Evolutionary conservation across 2,329 filamentous ascomycete species (phyloP), one percentile per base, ranked within the genome.

Genomic region (Ceratocystis smalleyi): DNA sequence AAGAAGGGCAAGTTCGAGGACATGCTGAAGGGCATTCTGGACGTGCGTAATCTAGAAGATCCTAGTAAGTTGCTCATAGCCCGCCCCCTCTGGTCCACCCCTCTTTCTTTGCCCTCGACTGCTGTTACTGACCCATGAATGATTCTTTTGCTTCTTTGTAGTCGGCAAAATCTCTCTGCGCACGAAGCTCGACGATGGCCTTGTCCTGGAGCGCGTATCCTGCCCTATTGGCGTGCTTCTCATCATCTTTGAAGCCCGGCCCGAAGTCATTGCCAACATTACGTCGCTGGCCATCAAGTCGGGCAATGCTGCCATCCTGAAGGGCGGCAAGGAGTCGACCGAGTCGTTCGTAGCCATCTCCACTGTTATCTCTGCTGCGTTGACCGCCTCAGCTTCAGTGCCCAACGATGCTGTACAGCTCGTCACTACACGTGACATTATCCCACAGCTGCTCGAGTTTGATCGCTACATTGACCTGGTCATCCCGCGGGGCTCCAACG

Each of bases 181-280:
- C 68, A 97, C 91, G 55, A 82, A 86, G 65, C 81, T 99, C 10
- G 94, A 97, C 73, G 88, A 96, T 69, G 87, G 86, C 63, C 81
- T 99, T 63, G 81, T 86, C 62, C 81, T 99, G 66, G 90, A 96
- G 72, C 85, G 91, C 68, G 88, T 96, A 59, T 91, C 89, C 49
- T 96, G 90, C 73, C 94, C 94, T 5, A 97, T 99, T 69, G 94
- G 94, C 66, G 91, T 97, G n/a, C 83, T 99, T 51, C 82, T 99
- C 69, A 94, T 99, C 75, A 97, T 99, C 72, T 99, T 99, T 72
- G 94, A 99, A 77, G 94, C 94, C 43, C 87, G 94, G 6, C 94
- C 94, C 5, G 94, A 99, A 76, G 94, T 99, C 68, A 96, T 99
- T 72, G 94, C 92, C 72, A 99, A 99, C 75, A 97, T 99, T 71